Evolutionary conservation across 768 basidiomycete genomes (phyloP), one percentile per base, ranked within the genome.

Genomic region (Agaricus sinodeliciosus): DNA sequence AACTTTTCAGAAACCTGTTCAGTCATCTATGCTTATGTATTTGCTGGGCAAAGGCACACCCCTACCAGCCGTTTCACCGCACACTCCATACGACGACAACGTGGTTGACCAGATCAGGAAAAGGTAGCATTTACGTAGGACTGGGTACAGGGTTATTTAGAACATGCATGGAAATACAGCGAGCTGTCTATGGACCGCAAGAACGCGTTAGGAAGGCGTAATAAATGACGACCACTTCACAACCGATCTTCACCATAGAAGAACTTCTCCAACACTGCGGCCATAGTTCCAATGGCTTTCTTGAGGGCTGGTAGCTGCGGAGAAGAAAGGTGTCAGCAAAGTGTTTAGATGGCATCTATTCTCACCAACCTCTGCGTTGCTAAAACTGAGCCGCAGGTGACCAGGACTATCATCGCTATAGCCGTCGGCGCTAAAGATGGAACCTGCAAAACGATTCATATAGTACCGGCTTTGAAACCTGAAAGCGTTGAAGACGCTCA

Each of bases 341-440:
- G 13, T 25, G 12, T 6, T 6, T 12, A 25, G 12, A 36, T n/a
- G 26, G 28, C 3, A 44, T 9, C 42, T 48, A 13, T 37, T 41
- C 43, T 12, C 34, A 59, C 72, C 53, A 58, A 84, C 82, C 64
- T 76, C 69, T 28, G 67, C 67, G 55, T 75, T 73, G 58, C 80
- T 82, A 64, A 79, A 84, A 60, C 75, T 78, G 44, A 84, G 63
- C 3, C 82, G 74, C 63, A 79, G 76, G 60, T 84, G 81, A 1
- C 80, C 82, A 19, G 66, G 58, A 34, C 61, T 63, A 12, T 66
- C 57, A 28, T 60, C 58, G 13, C 54, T 48, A 6, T 58, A 53
- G 1, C 48, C 48, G 22, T 66, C 61, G 3, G 77, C 66, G 18
- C 44, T 46, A 36, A 81, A 83, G 60, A 74, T 65, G n/a, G 40